Base-by-base conservation (phyloP, 306 rosid species). In the Glycine soja region DNA sequence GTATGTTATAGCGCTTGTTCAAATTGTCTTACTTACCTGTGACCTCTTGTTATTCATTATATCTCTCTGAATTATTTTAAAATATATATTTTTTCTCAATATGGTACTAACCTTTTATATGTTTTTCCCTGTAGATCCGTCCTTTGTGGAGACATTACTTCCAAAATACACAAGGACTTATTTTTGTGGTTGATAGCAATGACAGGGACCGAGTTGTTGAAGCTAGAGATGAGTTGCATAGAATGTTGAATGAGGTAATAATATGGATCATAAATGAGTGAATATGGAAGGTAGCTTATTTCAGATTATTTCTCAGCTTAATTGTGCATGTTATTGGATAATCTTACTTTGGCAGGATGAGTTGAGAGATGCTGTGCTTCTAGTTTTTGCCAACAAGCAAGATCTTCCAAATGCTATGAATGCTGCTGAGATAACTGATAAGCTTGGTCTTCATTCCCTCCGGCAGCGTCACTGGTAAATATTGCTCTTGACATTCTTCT, bases 331-430 rank as follows among this genome's bases (percentile, higher is more conserved):
- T 53, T 18, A 59, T 15, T 75, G 64, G 64, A 53, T 66, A 78
- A 74, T 66, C 51, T 52, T 79, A 16, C 79, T 2, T 58, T 91
- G 76, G 62, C 73, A 92, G 97, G 97, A 93, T 78, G 97, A 93
- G 84, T 89, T 91, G 81, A 90, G 94, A 89, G 97, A 93, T 42
- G 97, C 94, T 0, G 97, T 93, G 80, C 90, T 93, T 67, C 91
- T 93, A 63, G 97, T 93, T 73, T 91, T 93, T 79, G 97, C 97
- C 16, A 93, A 93, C 85, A 93, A 93, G 78, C 97, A 93, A 85
- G 97, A 93, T 91, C 96, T 93, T 85, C 97, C 97, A 47, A 93
- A 93, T 85, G 97, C 96, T 82, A 89, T 92, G 97, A 92, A 92
- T 86, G 94, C 97, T 66, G 97, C 97, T 13, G 97, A 92, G 88